Base-by-base conservation (phyloP, 306 rosid species). In the Quercus cerris region DNA sequence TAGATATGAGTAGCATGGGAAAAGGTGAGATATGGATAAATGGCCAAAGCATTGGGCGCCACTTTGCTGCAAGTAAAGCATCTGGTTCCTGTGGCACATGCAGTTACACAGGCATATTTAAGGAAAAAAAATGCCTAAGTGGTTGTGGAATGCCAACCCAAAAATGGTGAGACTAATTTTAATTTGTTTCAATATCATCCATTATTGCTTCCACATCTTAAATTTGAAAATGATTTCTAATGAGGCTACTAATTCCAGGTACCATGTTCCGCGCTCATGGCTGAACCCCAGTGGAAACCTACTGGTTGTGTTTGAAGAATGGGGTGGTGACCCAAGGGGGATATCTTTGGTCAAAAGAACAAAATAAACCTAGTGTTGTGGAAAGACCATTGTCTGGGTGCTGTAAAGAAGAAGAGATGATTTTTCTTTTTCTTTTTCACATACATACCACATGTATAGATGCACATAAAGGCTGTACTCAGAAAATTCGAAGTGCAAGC, bases 211-310 rank as follows among this genome's bases (percentile, higher is more conserved):
- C 68, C 5, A 56, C 55, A 70, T 30, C 55, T 58, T 14, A 76
- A 83, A 62, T 28, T 8, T 33, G 52, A 17, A 19, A 67, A 3
- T 8, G 51, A 49, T 38, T 71, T 31, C 55, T 79, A 56, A 70
- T 56, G 70, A 76, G 27, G 25, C 62, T 75, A 64, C 59, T 59
- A 79, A 31, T 78, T 73, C 59, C 89, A 95, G 99, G 99, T 95
- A 95, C 83, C 99, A 93, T 72, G 87, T 93, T 83, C 99, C 99
- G 41, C 88, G 93, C 27, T 88, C 96, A 3, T 95, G 99, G 99
- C 77, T 95, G 86, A 83, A 81, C 25, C 84, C 94, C 0, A 81
- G 75, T 4, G 98, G 80, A 19, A 95, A 95, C 59, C 73, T 89
- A 38, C 58, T 95, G 83, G 97, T 93, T 22, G 89, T 95, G 85